Evolutionary conservation across 1,139 yeast genomes (phyloP).

Genomic region (Kurtzmaniella quercitrusa): DNA sequence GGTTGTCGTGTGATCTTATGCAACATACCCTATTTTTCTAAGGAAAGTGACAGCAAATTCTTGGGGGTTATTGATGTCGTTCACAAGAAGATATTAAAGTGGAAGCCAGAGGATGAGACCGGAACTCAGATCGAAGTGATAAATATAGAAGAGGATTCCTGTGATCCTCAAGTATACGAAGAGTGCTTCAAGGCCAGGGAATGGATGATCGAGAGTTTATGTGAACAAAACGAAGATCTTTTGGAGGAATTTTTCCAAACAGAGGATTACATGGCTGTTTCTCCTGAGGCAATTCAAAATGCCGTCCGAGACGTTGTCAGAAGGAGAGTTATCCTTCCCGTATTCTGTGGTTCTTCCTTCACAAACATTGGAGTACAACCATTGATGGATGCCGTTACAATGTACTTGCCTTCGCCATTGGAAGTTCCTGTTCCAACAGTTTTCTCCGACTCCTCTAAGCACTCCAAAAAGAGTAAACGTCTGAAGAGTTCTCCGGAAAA

Average conservation of each 20-base stretch:
- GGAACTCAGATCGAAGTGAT: constrained; percentile 55
- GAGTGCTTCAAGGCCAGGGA: constrained; percentile 60
- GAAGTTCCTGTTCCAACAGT: constrained; percentile 61
- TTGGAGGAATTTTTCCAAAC: constrained; percentile 72
- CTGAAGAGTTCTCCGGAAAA: constrained; percentile 13
- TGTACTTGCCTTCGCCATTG: constrained; percentile 77
- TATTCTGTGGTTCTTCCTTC: constrained; percentile 90
- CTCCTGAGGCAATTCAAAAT: constrained; percentile 43
- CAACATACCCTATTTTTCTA: constrained; percentile 68
- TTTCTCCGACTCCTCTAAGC: constrained; percentile 18
- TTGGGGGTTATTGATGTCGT: constrained; percentile 83
- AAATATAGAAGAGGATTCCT: constrained; percentile 31
- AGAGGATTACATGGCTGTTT: constrained; percentile 63
- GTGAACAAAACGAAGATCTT: constrained; percentile 75
- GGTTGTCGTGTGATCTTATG: constrained; percentile 70
- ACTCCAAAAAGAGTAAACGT: constrained; percentile 10
- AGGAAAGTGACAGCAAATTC: constrained; percentile 45
- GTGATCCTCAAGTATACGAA: constrained; percentile 32
- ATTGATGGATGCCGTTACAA: constrained; percentile 73
- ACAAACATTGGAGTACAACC: constrained; percentile 94
- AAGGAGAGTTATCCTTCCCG: constrained; percentile 60
- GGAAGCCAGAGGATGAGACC: constrained; percentile 50
- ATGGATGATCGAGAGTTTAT: constrained; percentile 75
- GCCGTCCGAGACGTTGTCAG: constrained; percentile 67
- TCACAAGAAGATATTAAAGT: constrained; percentile 57